Base-by-base conservation (phyloP, 352 stramenopile species). In the Pythium phragmiticola region DNA sequence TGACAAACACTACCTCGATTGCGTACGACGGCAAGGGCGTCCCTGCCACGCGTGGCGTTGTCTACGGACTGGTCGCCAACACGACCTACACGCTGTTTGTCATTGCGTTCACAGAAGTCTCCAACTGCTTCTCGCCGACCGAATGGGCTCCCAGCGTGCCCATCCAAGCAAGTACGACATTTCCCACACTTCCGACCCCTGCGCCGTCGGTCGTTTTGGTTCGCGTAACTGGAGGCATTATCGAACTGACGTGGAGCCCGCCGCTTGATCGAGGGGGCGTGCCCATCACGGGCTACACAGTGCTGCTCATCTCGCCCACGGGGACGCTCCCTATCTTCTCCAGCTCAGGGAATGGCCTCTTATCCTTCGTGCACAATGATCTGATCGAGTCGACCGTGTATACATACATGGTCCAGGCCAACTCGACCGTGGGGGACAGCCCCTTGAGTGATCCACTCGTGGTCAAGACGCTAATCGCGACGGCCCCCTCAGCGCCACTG, bases 371-470 rank as follows among this genome's bases (percentile, higher is more conserved):
- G 3, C 72, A 88, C 58, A 87, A 67, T 16, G 68, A 84, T 19
- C 63, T 89, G 42, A 75, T 64, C 16, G 77, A 84, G 37, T 71
- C 45, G 5, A 90, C 78, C 9, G 68, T 64, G 12, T 89, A 87
- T 54, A 71, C 68, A 19, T 89, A 88, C 34, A 14, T 68, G 7
- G 54, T 74, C 4, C 63, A 73, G 19, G 73, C 42, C 4, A 87
- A 79, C 19, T 70, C 65, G 4, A 41, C 21, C 9, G 63, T 80
- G 8, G 82, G 80, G 2, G 51, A 57, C 0, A 88, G 82, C n/a
- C 70, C 72, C 3, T n/a, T 49, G 0, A 87, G 75, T 37, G 37
- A 50, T 0, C 33, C 57, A 7, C 30, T 88, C 0, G 62, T 53
- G 7, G 66, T 69, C 21, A 77, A 70, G 19, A 89, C 82, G 3